These are phyloP conservation scores for Castanea crenata DNA, from an alignment of 306 rosid species.

Conservation along the genomic window DNA sequence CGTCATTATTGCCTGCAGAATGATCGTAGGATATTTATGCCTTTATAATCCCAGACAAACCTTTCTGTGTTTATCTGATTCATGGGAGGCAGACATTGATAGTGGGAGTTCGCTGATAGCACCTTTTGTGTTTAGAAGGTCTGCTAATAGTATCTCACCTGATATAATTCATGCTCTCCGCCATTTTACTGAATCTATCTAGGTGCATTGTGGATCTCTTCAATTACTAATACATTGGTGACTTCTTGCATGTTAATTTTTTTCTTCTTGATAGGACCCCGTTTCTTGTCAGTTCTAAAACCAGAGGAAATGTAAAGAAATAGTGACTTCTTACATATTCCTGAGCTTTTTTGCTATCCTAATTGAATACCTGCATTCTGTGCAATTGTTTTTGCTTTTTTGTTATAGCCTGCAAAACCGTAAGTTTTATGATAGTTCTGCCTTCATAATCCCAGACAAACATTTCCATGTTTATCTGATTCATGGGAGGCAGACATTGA, in stretches of 20 bases:
- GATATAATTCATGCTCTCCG: not conserved
- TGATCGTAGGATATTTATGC: constrained; percentile 5
- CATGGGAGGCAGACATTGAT: constrained; percentile 44
- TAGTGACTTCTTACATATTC: not conserved
- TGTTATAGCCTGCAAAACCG: not conserved
- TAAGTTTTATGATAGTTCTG: constrained; percentile 1
- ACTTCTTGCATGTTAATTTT: not conserved
- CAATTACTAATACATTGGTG: not conserved
- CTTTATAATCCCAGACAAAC: constrained; percentile 50
- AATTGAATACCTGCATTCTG: not conserved
- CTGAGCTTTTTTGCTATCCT: not conserved
- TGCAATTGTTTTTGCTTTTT: not conserved
- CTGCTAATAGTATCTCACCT: constrained; percentile 38
- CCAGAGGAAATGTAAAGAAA: not conserved
- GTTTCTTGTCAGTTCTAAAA: not conserved
- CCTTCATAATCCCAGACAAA: constrained; percentile 51
- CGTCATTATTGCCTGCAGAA: not conserved
- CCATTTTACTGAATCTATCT: not conserved
- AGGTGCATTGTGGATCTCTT: not conserved
- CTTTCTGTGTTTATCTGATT: constrained; percentile 34
- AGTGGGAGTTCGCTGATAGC: constrained; percentile 40
- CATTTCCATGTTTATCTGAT: constrained; percentile 33
- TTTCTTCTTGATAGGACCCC: not conserved
- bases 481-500: constrained; percentile 44
- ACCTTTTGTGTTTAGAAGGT: constrained; percentile 31